Conservation (phyloP, 1,284 basidiomycete species). For the Xerocomus minutiporus region DNA sequence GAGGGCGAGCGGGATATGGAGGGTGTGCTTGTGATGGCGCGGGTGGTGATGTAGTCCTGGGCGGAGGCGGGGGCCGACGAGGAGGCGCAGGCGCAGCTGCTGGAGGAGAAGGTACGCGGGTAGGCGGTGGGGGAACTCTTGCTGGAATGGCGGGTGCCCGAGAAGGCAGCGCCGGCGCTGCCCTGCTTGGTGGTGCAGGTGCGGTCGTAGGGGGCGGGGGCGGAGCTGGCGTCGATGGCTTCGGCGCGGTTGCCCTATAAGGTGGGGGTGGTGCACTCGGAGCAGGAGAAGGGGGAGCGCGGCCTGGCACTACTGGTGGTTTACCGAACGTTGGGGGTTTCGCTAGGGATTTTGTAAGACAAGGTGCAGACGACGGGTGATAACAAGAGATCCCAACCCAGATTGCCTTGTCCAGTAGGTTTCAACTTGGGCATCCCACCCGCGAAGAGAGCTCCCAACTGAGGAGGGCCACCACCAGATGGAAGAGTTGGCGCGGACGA, state of each 20-base stretch:
- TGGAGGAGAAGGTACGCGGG: slow-evolving; percentile 31
- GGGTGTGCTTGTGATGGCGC: slow-evolving; percentile 29
- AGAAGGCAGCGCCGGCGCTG: slow-evolving; percentile 26
- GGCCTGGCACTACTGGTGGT: slow-evolving; percentile 63
- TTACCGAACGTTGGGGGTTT: slow-evolving; percentile 60
- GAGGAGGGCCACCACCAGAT: slow-evolving; percentile 57
- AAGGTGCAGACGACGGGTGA: slow-evolving; percentile 9
- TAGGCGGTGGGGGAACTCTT: slow-evolving; percentile 24
- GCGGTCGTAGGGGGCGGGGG: slow-evolving; percentile 15
- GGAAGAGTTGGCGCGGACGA: slow-evolving; percentile 26
- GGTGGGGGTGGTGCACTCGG: slow-evolving; percentile 35
- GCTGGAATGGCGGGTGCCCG: slow-evolving; percentile 21
- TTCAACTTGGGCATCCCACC: slow-evolving; percentile 89
- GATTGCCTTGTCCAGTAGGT: slow-evolving; percentile 59
- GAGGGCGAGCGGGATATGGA: slow-evolving; percentile 26
- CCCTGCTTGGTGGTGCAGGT: slow-evolving; percentile 19
- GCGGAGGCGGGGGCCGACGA: slow-evolving; percentile 34
- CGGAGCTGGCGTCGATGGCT: slow-evolving; percentile 28
- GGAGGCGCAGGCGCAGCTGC: slow-evolving; percentile 34
- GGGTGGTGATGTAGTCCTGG: slow-evolving; percentile 33
- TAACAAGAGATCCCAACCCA: slow-evolving; percentile 40
- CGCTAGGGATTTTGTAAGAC: slow-evolving; percentile 36
- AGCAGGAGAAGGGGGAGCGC: slow-evolving; percentile 36
- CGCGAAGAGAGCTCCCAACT: slow-evolving; percentile 82
- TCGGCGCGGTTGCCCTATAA: slow-evolving; percentile 29